These are phyloP conservation scores for Yamadazyma atlantica DNA, from an alignment of 1,139 yeast genomes.

Conservation along the genomic window DNA sequence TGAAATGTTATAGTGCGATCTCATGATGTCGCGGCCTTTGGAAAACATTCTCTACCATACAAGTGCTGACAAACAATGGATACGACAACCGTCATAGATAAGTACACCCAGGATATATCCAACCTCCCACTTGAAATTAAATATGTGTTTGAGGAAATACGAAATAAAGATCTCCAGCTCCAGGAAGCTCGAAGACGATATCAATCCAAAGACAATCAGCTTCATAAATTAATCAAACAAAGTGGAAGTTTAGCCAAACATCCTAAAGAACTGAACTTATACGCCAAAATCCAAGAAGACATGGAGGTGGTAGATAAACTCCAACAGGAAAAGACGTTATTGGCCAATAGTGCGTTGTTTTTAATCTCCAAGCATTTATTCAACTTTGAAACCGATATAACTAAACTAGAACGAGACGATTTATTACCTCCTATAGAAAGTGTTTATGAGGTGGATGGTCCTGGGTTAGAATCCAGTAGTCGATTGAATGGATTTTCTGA, in stretches of 20 bases:
- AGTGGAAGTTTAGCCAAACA: constrained; percentile 81
- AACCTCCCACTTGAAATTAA: constrained; percentile 90
- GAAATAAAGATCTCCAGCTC: constrained; percentile 64
- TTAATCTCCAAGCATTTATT: constrained; percentile 71
- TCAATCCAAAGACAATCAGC: constrained; percentile 69
- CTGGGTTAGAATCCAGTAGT: constrained; percentile 16
- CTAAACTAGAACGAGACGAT: constrained; percentile 77
- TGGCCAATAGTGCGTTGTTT: constrained; percentile 83
- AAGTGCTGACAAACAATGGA: too few relatives aligned
- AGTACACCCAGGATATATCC: constrained; percentile 56
- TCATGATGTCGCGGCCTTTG: too few relatives aligned
- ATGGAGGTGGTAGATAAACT: constrained; percentile 57
- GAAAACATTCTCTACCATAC: too few relatives aligned
- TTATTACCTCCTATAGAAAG: constrained; percentile 58
- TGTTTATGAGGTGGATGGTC: constrained; percentile 19
- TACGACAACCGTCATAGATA: constrained; percentile 49
- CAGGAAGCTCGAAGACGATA: constrained; percentile 68
- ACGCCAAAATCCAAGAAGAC: constrained; percentile 68
- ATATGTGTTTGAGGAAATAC: constrained; percentile 76
- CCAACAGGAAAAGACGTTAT: constrained; percentile 74
- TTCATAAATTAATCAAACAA: constrained; percentile 80
- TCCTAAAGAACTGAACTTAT: constrained; percentile 75
- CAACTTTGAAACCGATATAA: constrained; percentile 73
- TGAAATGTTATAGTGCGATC: too few relatives aligned
- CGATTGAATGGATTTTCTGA: constrained; percentile 14